Percentiles rank a stretch among this genome's conserved stretches.
These are phyloP conservation scores for Camellia japonica DNA, from an alignment of 148 eudicot genomes.

Conservation along the genomic window DNA sequence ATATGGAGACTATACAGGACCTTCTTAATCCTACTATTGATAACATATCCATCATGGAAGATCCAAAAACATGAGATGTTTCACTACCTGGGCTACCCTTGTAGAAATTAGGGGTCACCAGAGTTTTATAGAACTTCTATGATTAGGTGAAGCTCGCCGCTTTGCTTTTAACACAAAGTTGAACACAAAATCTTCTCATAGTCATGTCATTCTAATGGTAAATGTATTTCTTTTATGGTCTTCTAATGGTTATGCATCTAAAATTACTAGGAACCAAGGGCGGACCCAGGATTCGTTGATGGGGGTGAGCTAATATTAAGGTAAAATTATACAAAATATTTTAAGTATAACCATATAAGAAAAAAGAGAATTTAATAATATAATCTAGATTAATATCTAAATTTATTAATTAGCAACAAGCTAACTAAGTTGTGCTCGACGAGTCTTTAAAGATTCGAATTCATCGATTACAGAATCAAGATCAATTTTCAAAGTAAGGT, in stretches of 20 bases:
- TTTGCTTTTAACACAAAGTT: slow-evolving; percentile 90
- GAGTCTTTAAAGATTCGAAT: too few relatives aligned
- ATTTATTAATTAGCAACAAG: too few relatives aligned
- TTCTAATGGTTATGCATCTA: slow-evolving; percentile 12
- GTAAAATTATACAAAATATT: too few relatives aligned
- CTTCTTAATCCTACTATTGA: slow-evolving; percentile 83
- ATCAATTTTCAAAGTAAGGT: too few relatives aligned
- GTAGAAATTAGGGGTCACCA: slow-evolving; percentile 73
- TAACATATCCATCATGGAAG: slow-evolving; percentile 74
- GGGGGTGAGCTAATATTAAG: too few relatives aligned
- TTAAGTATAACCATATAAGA: too few relatives aligned
- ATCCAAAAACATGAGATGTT: slow-evolving; percentile 81
- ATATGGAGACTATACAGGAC: slow-evolving; percentile 93
- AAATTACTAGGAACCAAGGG: background rate
- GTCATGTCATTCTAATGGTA: slow-evolving; percentile 91
- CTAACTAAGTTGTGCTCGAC: too few relatives aligned
- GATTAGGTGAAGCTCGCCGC: slow-evolving; percentile 87
- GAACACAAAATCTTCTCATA: slow-evolving; percentile 92
- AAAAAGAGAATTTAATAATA: too few relatives aligned
- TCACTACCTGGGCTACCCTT: slow-evolving; percentile 67
- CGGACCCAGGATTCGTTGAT: too few relatives aligned
- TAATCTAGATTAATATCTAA: too few relatives aligned
- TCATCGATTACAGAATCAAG: too few relatives aligned
- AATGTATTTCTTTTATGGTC: slow-evolving; percentile 15
- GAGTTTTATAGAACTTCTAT: slow-evolving; percentile 68